Base-by-base conservation (phyloP, 139 green algal species). In the Astrephomene gubernaculifera region DNA sequence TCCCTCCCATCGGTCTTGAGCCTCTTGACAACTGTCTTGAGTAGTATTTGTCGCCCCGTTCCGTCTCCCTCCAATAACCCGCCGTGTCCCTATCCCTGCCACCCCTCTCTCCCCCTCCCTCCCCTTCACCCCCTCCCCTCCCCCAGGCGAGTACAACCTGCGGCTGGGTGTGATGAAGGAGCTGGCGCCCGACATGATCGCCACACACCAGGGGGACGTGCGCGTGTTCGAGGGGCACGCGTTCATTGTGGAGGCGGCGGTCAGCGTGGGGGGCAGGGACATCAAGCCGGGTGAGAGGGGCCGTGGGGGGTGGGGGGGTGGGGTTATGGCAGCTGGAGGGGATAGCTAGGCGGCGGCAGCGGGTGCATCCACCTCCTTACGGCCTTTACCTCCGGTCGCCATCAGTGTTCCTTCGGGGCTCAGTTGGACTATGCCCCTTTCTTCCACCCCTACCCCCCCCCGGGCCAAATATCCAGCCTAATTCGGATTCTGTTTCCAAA, bases 151-250 rank as follows among this genome's bases (percentile, higher is more conserved):
- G 91, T 99, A 99, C 95, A 99, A 99, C 92, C 88, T 99, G 88
- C 91, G 97, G 24, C 93, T 99, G 79, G 97, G 97, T 19, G 96
- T 99, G 49, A 97, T 98, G 89, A 99, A 99, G 93, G 97, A 99
- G 92, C 90, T 99, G 53, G 71, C 88, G 2, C 97, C 97, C 27
- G 96, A 99, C 25, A 92, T 99, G 80, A 95, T 99, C 41, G 95
- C 97, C n/a, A 99, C 97, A 3, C 90, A 97, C 88, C 89, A 95
- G 91, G 92, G 95, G 19, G 92, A 95, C 49, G 92, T 93, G 27
- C 80, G 90, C 4, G 95, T 97, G 87, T 96, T 97, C 88, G 97
- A 99, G 86, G 97, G 97, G 5, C 96, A 99, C 72, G 93, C 97
- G 1, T 99, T 99, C 90, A 94, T 99, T 38, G 96, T 99, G 44